Percentiles rank a stretch among this genome's conserved stretches.
These are phyloP conservation scores for Cairneyella variabilis DNA, from an alignment of 495 filamentous ascomycete species.

Conservation along the genomic window DNA sequence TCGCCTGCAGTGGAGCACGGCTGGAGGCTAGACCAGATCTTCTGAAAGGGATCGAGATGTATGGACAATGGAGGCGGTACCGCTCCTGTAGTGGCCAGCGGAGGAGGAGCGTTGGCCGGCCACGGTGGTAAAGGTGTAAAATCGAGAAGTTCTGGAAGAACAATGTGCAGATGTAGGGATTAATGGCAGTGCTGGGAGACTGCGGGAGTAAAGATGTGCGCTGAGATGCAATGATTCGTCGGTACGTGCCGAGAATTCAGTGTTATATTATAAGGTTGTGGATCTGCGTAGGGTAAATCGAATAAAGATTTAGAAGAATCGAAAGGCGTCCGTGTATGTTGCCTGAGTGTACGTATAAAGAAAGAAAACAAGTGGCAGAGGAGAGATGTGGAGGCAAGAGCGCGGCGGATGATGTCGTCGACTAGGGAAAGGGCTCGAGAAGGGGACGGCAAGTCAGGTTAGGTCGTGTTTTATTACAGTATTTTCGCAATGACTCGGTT, in stretches of 20 bases:
- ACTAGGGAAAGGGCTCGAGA: conserved; percentile 3
- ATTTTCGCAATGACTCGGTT: background rate
- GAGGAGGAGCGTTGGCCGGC: too few relatives aligned
- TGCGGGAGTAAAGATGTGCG: background rate
- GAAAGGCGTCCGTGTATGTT: conserved; percentile 25
- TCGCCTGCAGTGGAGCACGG: too few relatives aligned
- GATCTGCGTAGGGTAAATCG: conserved; percentile 3
- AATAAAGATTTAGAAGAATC: conserved; percentile 15
- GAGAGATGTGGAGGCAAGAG: background rate
- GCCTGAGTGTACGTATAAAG: conserved; percentile 24
- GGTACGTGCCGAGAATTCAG: conserved; percentile 1
- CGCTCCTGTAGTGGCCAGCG: too few relatives aligned
- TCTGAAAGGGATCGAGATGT: background rate
- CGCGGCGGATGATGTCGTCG: conserved; percentile 1
- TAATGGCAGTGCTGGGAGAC: too few relatives aligned
- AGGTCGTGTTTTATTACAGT: too few relatives aligned
- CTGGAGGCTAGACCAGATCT: background rate
- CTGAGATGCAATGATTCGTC: conserved; percentile 6
- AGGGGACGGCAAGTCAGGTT: too few relatives aligned
- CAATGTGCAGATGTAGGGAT: too few relatives aligned
- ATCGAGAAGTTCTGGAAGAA: too few relatives aligned
- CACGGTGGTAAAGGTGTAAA: too few relatives aligned
- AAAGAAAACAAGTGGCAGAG: conserved; percentile 3
- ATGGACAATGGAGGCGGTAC: too few relatives aligned
- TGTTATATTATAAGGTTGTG: background rate